phyloP scores from a whole-genome alignment of 2,329 filamentous ascomycete species.

The Arthrobotrys entomopaga region DNA sequence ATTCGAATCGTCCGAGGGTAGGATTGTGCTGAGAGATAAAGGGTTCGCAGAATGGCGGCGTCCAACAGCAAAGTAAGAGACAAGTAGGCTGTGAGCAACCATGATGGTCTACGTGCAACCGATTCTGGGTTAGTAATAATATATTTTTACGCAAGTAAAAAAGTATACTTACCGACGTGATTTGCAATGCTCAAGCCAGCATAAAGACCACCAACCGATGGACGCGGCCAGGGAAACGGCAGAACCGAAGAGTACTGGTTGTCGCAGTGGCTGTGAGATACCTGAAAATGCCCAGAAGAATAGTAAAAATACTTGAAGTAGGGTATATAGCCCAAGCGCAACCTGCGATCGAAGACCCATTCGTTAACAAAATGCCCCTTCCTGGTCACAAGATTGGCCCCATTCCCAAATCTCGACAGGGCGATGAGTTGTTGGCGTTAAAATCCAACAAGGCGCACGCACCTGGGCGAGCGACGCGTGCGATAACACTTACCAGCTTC shows the following conservation, averaged over 20 bases:
- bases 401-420: neutral
- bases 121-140: neutral
- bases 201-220: slow-evolving; percentile 5
- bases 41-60: slow-evolving; percentile 22
- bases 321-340: slow-evolving; percentile 12
- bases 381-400: neutral
- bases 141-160: neutral
- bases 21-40: slow-evolving; percentile 23
- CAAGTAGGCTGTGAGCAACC: slow-evolving; percentile 33
- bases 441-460: slow-evolving; percentile 18
- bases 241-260: slow-evolving; percentile 3
- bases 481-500: slow-evolving; percentile 34
- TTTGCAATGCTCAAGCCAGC: slow-evolving; percentile 29
- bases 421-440: neutral
- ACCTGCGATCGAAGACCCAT: neutral
- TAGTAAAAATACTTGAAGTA: slow-evolving; percentile 18
- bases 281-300: slow-evolving; percentile 31
- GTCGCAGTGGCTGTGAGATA: neutral
- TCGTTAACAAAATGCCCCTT: neutral
- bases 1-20: slow-evolving; percentile 26
- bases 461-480: neutral
- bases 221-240: slow-evolving; percentile 20
- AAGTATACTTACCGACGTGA: slow-evolving; percentile 23
- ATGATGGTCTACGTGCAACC: slow-evolving; percentile 25
- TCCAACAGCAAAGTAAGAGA: slow-evolving; percentile 28